Evolutionary conservation across 1,139 yeast genomes (phyloP).

Genomic region (Debaryomyces fabryi): DNA sequence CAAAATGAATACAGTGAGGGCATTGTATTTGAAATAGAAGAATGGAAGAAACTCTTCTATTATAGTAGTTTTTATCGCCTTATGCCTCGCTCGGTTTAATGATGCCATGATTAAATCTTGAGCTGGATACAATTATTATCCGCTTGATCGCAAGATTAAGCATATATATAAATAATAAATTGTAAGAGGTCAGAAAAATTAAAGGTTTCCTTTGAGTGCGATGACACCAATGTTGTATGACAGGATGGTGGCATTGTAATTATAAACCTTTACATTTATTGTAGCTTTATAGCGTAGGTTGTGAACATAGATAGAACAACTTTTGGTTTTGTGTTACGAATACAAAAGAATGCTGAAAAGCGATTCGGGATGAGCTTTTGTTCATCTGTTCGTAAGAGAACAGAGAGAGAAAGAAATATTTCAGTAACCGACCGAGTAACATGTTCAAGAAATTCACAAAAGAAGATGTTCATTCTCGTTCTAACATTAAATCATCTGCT

Average conservation of each 20-base stretch:
- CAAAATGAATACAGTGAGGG: constrained; percentile 24
- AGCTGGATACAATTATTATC: constrained; percentile 49
- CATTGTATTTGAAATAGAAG: constrained; percentile 24
- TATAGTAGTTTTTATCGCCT: constrained; percentile 38
- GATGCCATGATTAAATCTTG: constrained; percentile 47
- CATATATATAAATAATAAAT: constrained; percentile 4
- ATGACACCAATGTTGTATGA: constrained; percentile 53
- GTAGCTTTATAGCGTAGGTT: not conserved
- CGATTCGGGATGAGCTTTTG: constrained; percentile 5
- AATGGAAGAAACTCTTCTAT: not conserved
- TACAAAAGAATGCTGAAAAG: not conserved
- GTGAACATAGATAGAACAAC: not conserved
- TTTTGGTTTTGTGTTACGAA: constrained; percentile 1
- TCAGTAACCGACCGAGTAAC: constrained; percentile 1
- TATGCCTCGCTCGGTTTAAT: constrained; percentile 70
- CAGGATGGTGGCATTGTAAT: constrained; percentile 72
- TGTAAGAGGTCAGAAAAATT: constrained; percentile 62
- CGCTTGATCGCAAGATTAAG: constrained; percentile 33
- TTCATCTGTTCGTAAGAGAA: not conserved
- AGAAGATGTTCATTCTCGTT: constrained; percentile 87
- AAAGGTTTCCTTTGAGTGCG: constrained; percentile 76
- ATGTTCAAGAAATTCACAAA: constrained; percentile 75
- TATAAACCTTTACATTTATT: constrained; percentile 60
- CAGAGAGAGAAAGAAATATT: not conserved
- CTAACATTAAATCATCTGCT: constrained; percentile 90